A percentile compares a stretch with the other conserved stretches of the same genome.
These are phyloP conservation scores for Malus hybrid DNA, from an alignment of 331 rosid species.

Conservation along the genomic window DNA sequence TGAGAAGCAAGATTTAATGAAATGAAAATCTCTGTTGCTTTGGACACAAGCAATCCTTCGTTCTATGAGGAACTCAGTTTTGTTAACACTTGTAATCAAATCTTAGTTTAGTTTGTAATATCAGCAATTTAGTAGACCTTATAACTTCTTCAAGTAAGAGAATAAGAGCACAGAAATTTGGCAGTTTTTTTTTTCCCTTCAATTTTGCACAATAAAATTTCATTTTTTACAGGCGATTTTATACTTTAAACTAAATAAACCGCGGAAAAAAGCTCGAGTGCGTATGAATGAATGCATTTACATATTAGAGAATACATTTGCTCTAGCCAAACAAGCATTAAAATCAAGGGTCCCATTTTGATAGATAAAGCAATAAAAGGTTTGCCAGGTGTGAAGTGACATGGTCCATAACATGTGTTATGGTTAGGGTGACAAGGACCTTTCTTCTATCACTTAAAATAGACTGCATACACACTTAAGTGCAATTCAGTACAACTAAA, in stretches of 20 bases:
- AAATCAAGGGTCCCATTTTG: background rate
- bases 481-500: background rate
- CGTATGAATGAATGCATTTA: no score
- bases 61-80: constrained; percentile 20
- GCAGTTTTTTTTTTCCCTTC: background rate
- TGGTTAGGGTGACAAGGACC: background rate
- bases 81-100: constrained; percentile 18
- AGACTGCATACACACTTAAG: background rate
- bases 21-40: background rate
- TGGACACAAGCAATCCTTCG: constrained; percentile 5
- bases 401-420: background rate
- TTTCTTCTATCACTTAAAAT: background rate
- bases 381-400: background rate
- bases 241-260: background rate
- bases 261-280: background rate
- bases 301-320: no score
- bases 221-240: no score
- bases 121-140: background rate
- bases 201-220: background rate
- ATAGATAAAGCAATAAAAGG: background rate
- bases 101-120: constrained; percentile 13
- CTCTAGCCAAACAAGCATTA: background rate
- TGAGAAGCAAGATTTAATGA: constrained; percentile 57
- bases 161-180: background rate
- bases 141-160: background rate